Evolutionary conservation across 768 basidiomycete genomes (phyloP).

Genomic region (Pleurotus pulmonarius): DNA sequence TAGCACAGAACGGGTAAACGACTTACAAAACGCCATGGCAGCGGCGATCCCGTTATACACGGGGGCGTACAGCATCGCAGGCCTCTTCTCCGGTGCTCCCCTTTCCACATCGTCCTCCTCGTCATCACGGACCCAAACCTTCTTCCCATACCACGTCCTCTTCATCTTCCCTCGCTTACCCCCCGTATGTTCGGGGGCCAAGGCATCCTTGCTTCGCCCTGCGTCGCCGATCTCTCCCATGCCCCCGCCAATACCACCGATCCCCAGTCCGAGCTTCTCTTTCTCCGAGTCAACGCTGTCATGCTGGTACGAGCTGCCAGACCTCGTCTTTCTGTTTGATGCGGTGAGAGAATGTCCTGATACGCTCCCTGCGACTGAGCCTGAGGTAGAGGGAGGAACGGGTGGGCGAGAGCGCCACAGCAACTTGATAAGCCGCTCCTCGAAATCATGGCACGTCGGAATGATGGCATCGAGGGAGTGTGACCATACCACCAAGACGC

Average conservation of each 20-base stretch:
- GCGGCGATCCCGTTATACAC: slow-evolving; percentile 63
- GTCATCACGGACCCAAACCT: slow-evolving; percentile 28
- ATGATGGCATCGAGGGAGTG: slow-evolving; percentile 78
- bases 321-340: slow-evolving; percentile 19
- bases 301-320: slow-evolving; percentile 19
- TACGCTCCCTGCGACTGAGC: slow-evolving; percentile 16
- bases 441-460: slow-evolving; percentile 68
- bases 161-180: slow-evolving; percentile 23
- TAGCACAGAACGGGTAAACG: slow-evolving; percentile 27
- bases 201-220: neutral
- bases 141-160: slow-evolving; percentile 61
- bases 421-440: slow-evolving; percentile 74
- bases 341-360: slow-evolving; percentile 24
- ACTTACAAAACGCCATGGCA: slow-evolving; percentile 50
- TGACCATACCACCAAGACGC: slow-evolving; percentile 82
- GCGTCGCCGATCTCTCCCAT: neutral
- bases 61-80: slow-evolving; percentile 53
- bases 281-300: neutral
- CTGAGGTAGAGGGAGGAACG: slow-evolving; percentile 25
- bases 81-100: slow-evolving; percentile 17
- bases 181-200: neutral
- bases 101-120: slow-evolving; percentile 25
- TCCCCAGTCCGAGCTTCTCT: neutral
- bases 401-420: slow-evolving; percentile 59
- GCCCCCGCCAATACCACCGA: neutral